Evolutionary conservation across 2,329 filamentous ascomycete species (phyloP).

Genomic region (Mariannaea sp.): DNA sequence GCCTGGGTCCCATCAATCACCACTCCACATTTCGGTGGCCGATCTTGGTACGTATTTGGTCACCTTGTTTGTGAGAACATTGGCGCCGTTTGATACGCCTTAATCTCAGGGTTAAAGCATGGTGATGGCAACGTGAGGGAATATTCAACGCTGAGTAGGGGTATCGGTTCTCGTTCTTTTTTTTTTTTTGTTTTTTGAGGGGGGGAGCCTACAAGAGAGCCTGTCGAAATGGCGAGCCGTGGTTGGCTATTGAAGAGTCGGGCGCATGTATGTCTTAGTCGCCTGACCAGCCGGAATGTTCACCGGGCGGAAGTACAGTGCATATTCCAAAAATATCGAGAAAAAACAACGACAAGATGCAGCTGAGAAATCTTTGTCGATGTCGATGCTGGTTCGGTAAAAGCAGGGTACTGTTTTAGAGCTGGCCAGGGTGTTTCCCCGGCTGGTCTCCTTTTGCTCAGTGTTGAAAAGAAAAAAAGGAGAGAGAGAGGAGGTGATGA

Average conservation of each 20-base stretch:
- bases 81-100: neutral
- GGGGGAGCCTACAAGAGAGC: conserved; percentile 5
- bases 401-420: neutral
- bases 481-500: too few species aligned
- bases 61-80: neutral
- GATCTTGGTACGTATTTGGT: conserved; percentile 18
- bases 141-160: too few species aligned
- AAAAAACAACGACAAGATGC: neutral
- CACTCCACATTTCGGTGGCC: conserved; percentile 20
- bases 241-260: neutral
- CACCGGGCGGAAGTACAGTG: neutral
- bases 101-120: too few species aligned
- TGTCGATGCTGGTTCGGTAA: neutral
- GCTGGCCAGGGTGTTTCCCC: neutral
- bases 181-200: neutral
- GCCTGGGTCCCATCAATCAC: conserved; percentile 8
- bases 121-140: too few species aligned
- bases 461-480: too few species aligned
- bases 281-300: conserved; percentile 13
- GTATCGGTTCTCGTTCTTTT: neutral
- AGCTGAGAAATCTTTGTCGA: neutral
- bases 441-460: neutral
- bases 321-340: conserved; percentile 4
- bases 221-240: neutral
- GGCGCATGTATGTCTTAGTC: neutral